A percentile compares a stretch with the other conserved stretches of the same genome.
phyloP scores from a whole-genome alignment of 2,329 filamentous ascomycete genomes.

The Fonsecaea monophora region DNA sequence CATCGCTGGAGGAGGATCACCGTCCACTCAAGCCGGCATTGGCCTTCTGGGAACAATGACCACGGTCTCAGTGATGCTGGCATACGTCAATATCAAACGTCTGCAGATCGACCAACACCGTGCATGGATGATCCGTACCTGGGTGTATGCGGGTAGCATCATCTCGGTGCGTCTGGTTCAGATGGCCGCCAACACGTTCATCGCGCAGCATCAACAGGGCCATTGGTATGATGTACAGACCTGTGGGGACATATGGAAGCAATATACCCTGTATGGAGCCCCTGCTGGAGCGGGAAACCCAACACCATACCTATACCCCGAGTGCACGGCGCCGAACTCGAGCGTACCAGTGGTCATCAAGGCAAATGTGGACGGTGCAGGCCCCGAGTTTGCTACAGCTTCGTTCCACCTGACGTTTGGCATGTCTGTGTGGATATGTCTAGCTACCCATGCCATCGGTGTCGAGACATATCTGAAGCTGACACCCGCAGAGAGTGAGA shows the following conservation, averaged over 20 bases:
- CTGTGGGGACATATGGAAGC: conserved; percentile 52
- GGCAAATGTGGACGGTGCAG: conserved; percentile 27
- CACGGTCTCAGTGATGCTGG: conserved; percentile 53
- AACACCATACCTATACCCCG: conserved; percentile 49
- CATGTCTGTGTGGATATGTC: conserved; percentile 60
- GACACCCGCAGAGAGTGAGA: conserved; percentile 61
- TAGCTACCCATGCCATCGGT: conserved; percentile 59
- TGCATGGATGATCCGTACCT: conserved; percentile 68
- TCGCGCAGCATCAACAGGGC: conserved; percentile 43
- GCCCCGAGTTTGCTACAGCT: conserved; percentile 49
- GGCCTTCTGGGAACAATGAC: conserved; percentile 57
- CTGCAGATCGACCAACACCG: conserved; percentile 69
- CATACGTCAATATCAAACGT: conserved; percentile 64
- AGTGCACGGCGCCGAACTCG: conserved; percentile 45
- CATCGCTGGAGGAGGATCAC: conserved; percentile 60
- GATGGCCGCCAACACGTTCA: conserved; percentile 51
- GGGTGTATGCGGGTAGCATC: conserved; percentile 51
- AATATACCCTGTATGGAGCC: conserved; percentile 10
- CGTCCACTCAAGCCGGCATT: conserved; percentile 57
- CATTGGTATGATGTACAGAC: conserved; percentile 43
- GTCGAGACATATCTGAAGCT: conserved; percentile 59
- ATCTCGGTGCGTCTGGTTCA: conserved; percentile 46
- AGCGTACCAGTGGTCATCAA: conserved; percentile 31
- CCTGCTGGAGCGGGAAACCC: conserved; percentile 49
- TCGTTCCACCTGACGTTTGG: conserved; percentile 59